Base-by-base conservation (phyloP, 1,284 basidiomycete species). In the Ganoderma lucidum region DNA sequence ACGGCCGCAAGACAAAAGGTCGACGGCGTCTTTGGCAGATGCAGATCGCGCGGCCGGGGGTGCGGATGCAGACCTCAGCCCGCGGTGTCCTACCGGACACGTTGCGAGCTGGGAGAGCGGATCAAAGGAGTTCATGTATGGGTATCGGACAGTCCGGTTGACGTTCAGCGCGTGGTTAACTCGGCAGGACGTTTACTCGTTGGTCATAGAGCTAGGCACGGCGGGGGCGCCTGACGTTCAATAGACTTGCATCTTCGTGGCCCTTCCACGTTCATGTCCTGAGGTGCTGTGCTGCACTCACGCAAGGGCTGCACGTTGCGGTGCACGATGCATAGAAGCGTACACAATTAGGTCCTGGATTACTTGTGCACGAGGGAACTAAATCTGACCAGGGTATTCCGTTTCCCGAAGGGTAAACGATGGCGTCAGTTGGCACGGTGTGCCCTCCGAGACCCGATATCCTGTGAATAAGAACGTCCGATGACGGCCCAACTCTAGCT, bases 31-130 rank as follows among this genome's bases (percentile, higher is more conserved):
- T 28, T 9, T 35, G 37, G 45, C 42, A 39, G 45, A 28, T 35
- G 53, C 23, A 35, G n/a, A 45, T 17, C 32, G 48, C 23, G 14
- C 30, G 4, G 9, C 10, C 42, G 48, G 41, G 45, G 23, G 6
- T 32, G 17, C 32, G 17, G n/a, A 8, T 35, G 48, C 53, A 51
- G 39, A 55, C 8, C 14, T 42, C 23, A 32, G 19, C 28, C 58
- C 66, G 23, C 68, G 59, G 6, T 73, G 72, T 55, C 72, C 70
- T 8, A 42, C 39, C 10, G 70, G 66, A 17, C 72, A 71, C 55
- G 68, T 71, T 15, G 72, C 70, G 56, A 15, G 23, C 39, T 73
- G 72, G 72, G 59, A 61, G 55, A 61, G 61, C n/a, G 66, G 66
- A 39, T 35, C 62, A 39, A 73, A 71, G 58, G 64, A 44, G 23